Evolutionary conservation across 306 rosid species (phyloP).

Genomic region (Cucumis melo): DNA sequence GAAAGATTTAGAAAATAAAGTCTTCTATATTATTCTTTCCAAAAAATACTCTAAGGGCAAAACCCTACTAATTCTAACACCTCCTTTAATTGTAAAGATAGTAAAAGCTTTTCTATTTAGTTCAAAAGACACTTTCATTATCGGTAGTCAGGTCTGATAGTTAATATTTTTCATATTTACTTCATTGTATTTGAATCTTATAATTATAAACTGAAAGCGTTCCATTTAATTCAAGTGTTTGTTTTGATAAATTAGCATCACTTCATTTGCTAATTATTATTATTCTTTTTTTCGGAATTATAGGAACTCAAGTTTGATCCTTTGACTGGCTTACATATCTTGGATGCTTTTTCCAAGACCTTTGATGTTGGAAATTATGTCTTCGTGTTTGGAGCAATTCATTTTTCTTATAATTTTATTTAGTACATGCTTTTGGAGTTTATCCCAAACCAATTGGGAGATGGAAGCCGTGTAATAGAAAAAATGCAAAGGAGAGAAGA

Average conservation of each 20-base stretch:
- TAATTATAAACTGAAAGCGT: not conserved
- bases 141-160: slow-evolving; percentile 46
- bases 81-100: slow-evolving; percentile 73
- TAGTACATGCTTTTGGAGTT: not conserved
- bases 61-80: too few species aligned
- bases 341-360: slow-evolving; percentile 43
- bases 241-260: not conserved
- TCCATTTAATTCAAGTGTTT: not conserved
- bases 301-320: slow-evolving; percentile 78
- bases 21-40: too few species aligned
- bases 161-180: slow-evolving; percentile 7
- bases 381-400: slow-evolving; percentile 74
- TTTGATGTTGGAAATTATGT: slow-evolving; percentile 61
- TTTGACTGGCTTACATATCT: slow-evolving; percentile 42
- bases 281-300: not conserved
- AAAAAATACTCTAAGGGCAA: too few species aligned
- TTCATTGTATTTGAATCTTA: not conserved
- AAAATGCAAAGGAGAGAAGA: too few species aligned
- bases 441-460: too few species aligned
- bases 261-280: not conserved
- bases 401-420: not conserved
- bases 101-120: slow-evolving; percentile 45
- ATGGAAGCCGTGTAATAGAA: too few species aligned
- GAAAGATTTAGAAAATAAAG: too few species aligned
- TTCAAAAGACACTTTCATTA: slow-evolving; percentile 45